Base-by-base conservation (phyloP, 768 basidiomycete species). In the Leccinum variicolor region DNA sequence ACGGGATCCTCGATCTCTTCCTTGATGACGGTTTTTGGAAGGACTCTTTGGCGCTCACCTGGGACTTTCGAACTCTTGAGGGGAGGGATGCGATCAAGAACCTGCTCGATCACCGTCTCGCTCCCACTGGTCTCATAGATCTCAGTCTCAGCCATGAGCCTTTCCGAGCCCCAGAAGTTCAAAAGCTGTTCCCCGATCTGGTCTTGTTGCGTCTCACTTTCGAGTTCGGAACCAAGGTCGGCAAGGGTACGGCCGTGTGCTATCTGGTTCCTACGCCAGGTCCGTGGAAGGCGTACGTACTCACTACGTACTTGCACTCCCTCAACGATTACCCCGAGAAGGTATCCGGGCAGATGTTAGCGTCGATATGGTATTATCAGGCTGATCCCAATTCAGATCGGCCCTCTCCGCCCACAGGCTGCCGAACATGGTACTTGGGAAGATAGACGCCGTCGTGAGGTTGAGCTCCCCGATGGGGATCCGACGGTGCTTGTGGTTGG, bases 401-500 rank as follows among this genome's bases (percentile, higher is more conserved):
- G 85, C 0, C 55, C 76, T 2, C 66, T 78, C 21, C 76, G 86
- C 33, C 68, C 77, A 57, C 62, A 55, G 1, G 58, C 73, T 17
- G 74, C 80, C 0, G 76, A 80, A 59, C 81, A 84, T 64, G 82
- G 81, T 6, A 75, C 78, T 55, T 89, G 86, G 87, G 74, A 75
- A 46, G 74, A 75, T 29, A 70, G 74, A 28, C 75, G 84, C 31
- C 69, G 69, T 41, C 66, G 65, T 31, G 78, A 81, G 55, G 53
- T 64, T 9, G 77, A 79, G 29, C 85, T 85, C 61, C 71, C 69
- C 31, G 78, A 77, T n/a, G 66, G 62, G 7, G 76, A 79, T 36
- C 86, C 86, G 0, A 77, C 76, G 2, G 89, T 87, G 10, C 67
- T 90, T 28, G 74, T 89, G 23, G 72, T 88, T 19, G 85, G 86